Conservation (phyloP, 345 rosid species). For the Reutealis trisperma region DNA sequence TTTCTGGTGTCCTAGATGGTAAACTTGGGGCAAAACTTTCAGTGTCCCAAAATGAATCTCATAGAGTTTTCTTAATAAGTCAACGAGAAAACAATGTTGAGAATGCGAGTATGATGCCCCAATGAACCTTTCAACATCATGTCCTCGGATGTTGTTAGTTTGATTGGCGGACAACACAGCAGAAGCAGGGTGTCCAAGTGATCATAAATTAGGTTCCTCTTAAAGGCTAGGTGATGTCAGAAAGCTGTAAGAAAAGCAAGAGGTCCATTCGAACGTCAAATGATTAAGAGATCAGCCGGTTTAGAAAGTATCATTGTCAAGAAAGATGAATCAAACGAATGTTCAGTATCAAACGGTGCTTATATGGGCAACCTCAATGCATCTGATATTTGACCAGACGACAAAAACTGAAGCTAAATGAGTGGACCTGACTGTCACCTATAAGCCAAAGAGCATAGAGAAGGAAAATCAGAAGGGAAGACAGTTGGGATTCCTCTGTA, state of each 20-base stretch:
- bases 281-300: conserved; percentile 11
- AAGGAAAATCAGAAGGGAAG: background rate
- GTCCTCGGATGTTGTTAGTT: conserved; percentile 14
- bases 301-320: background rate
- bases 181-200: conserved; percentile 9
- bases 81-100: background rate
- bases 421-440: background rate
- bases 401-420: background rate
- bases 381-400: background rate
- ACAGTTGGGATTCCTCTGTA: background rate
- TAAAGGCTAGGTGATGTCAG: conserved; percentile 5
- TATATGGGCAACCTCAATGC: background rate
- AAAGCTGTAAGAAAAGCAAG: conserved; percentile 15
- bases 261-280: conserved; percentile 2
- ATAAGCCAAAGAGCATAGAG: background rate
- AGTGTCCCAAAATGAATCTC: background rate
- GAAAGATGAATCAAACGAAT: conserved; percentile 1
- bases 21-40: background rate
- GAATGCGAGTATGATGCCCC: conserved; percentile 8
- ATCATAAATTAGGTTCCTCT: conserved; percentile 19
- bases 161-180: conserved; percentile 1
- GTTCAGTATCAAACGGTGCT: background rate
- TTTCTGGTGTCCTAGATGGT: background rate
- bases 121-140: conserved; percentile 5
- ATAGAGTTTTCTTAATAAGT: too few species aligned